phyloP scores from a whole-genome alignment of 306 rosid genomes.

The Sechiopsis laciniata region DNA sequence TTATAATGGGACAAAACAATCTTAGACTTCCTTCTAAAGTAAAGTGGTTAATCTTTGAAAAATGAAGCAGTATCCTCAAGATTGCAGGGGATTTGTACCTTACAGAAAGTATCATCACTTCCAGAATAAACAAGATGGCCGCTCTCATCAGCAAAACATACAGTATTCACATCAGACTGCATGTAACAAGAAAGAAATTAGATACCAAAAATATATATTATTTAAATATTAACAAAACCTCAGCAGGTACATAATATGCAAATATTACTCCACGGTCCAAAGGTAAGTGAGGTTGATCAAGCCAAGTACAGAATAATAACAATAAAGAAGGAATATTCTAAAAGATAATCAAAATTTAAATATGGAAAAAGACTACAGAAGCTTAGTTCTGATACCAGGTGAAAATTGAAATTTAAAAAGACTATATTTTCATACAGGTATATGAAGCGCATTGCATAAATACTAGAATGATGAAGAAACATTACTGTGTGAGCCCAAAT shows the following conservation, averaged over 20 bases:
- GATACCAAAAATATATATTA: too few species aligned
- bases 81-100: slow-evolving; percentile 40
- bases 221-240: neutral
- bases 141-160: slow-evolving; percentile 86
- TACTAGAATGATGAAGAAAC: slow-evolving; percentile 9
- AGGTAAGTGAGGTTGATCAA: neutral
- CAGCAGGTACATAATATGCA: slow-evolving; percentile 2
- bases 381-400: too few species aligned
- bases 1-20: neutral
- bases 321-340: too few species aligned
- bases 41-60: slow-evolving; percentile 8
- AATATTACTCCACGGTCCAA: neutral
- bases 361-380: too few species aligned
- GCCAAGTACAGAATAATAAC: neutral
- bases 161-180: slow-evolving; percentile 92
- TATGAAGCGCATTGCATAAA: neutral
- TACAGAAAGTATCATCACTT: slow-evolving; percentile 83
- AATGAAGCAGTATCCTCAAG: neutral
- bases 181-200: slow-evolving; percentile 28
- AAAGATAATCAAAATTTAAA: too few species aligned
- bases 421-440: neutral
- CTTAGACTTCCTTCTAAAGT: slow-evolving; percentile 3
- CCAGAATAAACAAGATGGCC: slow-evolving; percentile 91
- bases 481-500: slow-evolving; percentile 68
- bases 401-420: too few species aligned